Conservation (phyloP, 1,284 basidiomycete genomes). For the Ceratobasidium sp. region DNA sequence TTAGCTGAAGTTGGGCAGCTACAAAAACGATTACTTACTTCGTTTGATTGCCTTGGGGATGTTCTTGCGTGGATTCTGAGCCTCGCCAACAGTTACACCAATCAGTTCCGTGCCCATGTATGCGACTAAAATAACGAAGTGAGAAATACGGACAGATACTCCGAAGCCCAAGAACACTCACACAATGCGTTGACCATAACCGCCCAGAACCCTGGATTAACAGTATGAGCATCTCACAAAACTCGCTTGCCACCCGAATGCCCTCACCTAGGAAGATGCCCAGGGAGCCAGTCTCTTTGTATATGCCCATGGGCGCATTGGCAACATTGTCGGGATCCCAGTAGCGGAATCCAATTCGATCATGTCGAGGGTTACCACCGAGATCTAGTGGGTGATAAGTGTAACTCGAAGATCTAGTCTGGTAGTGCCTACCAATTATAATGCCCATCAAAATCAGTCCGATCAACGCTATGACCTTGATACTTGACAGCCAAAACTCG, state of each 20-base stretch:
- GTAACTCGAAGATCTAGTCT: not conserved
- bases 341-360: conserved; percentile 62
- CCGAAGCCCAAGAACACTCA: conserved; percentile 24
- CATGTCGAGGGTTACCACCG: conserved; percentile 69
- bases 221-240: conserved; percentile 11
- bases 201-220: conserved; percentile 66
- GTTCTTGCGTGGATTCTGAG: conserved; percentile 64
- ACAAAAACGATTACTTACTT: conserved; percentile 18
- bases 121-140: conserved; percentile 50
- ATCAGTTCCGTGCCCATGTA: conserved; percentile 67
- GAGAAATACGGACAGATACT: conserved; percentile 47
- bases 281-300: conserved; percentile 51
- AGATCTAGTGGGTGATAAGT: conserved; percentile 61
- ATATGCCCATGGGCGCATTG: conserved; percentile 52
- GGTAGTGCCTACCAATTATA: conserved; percentile 44
- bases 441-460: conserved; percentile 68
- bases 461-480: conserved; percentile 64
- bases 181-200: conserved; percentile 49
- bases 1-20: not conserved
- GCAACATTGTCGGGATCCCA: conserved; percentile 51
- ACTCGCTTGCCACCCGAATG: conserved; percentile 11
- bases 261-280: conserved; percentile 52
- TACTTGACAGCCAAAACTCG: conserved; percentile 53
- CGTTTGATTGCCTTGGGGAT: conserved; percentile 53
- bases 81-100: conserved; percentile 54